Evolutionary conservation across 208 protist genomes (phyloP), one percentile per base, ranked within the genome.

Genomic region (Lotmaria passim): DNA sequence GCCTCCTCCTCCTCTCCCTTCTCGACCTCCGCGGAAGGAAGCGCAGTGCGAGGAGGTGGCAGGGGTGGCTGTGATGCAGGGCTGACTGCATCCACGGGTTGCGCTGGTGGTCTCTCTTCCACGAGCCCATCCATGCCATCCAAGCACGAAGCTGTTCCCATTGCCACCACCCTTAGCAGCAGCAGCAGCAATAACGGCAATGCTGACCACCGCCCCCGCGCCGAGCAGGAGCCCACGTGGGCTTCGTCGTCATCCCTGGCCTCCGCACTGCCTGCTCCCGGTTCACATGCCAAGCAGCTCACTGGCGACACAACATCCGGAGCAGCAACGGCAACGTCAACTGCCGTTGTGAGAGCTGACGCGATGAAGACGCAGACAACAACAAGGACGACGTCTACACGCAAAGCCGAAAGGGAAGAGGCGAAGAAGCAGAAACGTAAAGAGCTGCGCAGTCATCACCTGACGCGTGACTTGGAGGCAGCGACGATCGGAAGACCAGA

Each of bases 401-500:
- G n/a, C n/a, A 5, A 28, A 43, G 21, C 4, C 30, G 8, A 31
- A 43, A 31, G 0, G 30, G 21, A 10, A 8, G n/a, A 41, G 8
- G 5, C 2, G 50, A 19, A 4, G 24, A 3, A 36, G 28, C 50
- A 55, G 24, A 15, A 7, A 24, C 2, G 34, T 14, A n/a, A 14
- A 2, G 55, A 70, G 48, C 47, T 58, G 24, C 53, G 70, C 62
- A 53, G 62, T 23, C 62, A 48, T 7, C 62, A 50, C 47, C 62
- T 69, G 0, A 57, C 21, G n/a, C 62, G 70, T 7, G 17, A 59
- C 10, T 46, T 57, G 11, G 75, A 81, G 44, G 72, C 55, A 23
- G 64, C 44, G 17, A 70, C 75, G 15, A 73, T 81, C 28, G 75
- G 75, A 0, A 53, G 75, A 3, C 69, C 75, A 5, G 75, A 81